Percentiles rank a stretch among this genome's conserved stretches.
phyloP scores from a whole-genome alignment of 345 rosid species.

The Theobroma cacao region DNA sequence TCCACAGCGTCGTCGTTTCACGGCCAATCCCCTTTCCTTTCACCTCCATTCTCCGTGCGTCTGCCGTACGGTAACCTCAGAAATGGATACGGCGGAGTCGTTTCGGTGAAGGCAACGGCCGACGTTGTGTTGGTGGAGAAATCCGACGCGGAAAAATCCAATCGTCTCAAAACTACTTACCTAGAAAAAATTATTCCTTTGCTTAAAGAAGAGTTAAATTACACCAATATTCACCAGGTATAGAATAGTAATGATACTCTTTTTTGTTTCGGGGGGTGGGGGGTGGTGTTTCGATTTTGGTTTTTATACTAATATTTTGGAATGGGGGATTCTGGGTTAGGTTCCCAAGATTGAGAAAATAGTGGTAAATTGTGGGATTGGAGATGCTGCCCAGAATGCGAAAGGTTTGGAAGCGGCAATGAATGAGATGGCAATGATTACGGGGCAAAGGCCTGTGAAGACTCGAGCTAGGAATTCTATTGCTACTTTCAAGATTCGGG shows the following conservation, averaged over 20 bases:
- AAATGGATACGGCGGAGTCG: constrained; percentile 27
- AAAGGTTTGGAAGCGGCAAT: constrained; percentile 90
- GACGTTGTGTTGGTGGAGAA: constrained; percentile 71
- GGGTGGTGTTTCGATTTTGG: not conserved
- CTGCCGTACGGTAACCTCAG: constrained; percentile 23
- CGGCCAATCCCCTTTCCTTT: constrained; percentile 40
- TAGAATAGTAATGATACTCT: not conserved
- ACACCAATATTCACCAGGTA: constrained; percentile 81
- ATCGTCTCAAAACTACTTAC: constrained; percentile 66
- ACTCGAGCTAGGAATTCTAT: constrained; percentile 74
- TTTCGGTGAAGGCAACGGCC: constrained; percentile 54
- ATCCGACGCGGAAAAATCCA: constrained; percentile 62
- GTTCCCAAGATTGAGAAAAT: constrained; percentile 74
- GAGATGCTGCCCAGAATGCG: constrained; percentile 88
- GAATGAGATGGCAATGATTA: constrained; percentile 73
- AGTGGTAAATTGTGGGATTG: constrained; percentile 95
- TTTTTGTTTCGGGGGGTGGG: not conserved
- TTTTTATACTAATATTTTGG: not conserved
- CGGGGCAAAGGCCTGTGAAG: constrained; percentile 87
- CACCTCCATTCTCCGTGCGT: constrained; percentile 36
- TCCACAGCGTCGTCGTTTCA: constrained; percentile 57
- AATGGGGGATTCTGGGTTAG: not conserved
- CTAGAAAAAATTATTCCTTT: constrained; percentile 80
- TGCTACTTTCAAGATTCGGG: constrained; percentile 88
- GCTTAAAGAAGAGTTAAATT: constrained; percentile 79